Evolutionary conservation across 495 filamentous ascomycete genomes (phyloP), one percentile per base, ranked within the genome.

Genomic region (Neurospora sp.): DNA sequence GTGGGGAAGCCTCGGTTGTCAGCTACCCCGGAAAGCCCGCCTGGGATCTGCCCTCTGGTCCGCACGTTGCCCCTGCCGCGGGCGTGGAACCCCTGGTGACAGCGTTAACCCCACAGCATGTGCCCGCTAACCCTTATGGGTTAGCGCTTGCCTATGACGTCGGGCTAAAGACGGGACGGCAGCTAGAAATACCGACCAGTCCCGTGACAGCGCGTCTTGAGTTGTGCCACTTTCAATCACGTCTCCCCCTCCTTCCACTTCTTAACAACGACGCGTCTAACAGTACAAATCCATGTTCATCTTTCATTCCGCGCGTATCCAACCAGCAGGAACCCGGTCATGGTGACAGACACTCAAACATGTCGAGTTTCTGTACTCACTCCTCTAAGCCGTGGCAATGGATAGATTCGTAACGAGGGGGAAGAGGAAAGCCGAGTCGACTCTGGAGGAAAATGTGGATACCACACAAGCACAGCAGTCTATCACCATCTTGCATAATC

Each of bases 401-500:
- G 83, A 86, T 69, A 77, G 81, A 44, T 86, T 86, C 73, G 76
- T 86, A 44, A 84, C 79, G 40, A 74, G 81, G 22, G 77, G 75
- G 35, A 86, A 86, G 73, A 79, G 84, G 45, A 86, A 86, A 7
- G 53, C 53, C 27, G 53, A 65, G 44, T 73, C 76, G 14, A 79
- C 22, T 8, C 31, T 65, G 27, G 53, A 65, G 6, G 14, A 65
- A 8, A 37, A 8, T 14, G 22, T 61, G 22, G 12, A 68, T 16
- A 38, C 68, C 5, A 40, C 38, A 1, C 27, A 31, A 69, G 10
- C 2, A 16, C n/a, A 70, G 31, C 68, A 45, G 44, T n/a, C 8
- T 70, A 7, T 35, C 53, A 65, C 12, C 27, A 27, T 7, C 1
- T 7, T 7, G 5, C 12, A 35, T 65, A 35, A 8, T 31, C 22